Conservation (phyloP, 139 green algal genomes). For the Volvox africanus region DNA sequence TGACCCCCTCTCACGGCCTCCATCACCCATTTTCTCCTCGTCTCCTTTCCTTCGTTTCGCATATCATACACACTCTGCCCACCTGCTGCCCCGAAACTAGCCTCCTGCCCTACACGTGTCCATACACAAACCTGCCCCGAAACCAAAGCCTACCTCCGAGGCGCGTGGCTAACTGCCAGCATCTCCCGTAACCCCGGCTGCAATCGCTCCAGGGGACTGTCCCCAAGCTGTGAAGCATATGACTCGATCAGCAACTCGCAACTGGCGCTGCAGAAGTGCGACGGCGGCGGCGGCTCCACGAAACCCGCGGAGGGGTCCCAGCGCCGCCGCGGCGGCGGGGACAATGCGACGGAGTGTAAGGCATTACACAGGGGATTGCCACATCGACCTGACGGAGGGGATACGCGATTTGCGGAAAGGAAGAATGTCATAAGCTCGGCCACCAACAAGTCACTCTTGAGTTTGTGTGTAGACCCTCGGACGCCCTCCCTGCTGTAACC, state of each 20-base stretch:
- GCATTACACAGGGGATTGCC: constrained; percentile 58
- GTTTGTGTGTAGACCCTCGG: too few species aligned
- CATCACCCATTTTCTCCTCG: neutral
- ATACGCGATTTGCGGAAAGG: too few species aligned
- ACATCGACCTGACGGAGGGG: constrained; percentile 47
- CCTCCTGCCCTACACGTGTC: too few species aligned
- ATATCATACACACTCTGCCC: neutral
- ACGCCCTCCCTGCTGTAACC: too few species aligned
- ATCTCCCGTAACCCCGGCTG: constrained; percentile 13
- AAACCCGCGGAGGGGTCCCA: constrained; percentile 4
- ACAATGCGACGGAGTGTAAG: neutral
- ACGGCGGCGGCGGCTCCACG: constrained; percentile 17
- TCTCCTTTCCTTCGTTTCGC: neutral
- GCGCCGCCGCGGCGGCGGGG: neutral
- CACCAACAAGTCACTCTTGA: too few species aligned
- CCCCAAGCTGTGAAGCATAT: constrained; percentile 31
- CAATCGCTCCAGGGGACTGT: constrained; percentile 39
- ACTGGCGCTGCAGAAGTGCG: constrained; percentile 42
- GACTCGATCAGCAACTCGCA: constrained; percentile 29
- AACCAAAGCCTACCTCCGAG: constrained; percentile 15
- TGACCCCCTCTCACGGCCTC: neutral
- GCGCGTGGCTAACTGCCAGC: constrained; percentile 33
- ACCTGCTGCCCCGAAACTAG: neutral
- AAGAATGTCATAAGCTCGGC: too few species aligned
- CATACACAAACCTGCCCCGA: neutral